Evolutionary conservation across 441 rosid species (phyloP).

Genomic region (Pelargonium myrrhifolium): DNA sequence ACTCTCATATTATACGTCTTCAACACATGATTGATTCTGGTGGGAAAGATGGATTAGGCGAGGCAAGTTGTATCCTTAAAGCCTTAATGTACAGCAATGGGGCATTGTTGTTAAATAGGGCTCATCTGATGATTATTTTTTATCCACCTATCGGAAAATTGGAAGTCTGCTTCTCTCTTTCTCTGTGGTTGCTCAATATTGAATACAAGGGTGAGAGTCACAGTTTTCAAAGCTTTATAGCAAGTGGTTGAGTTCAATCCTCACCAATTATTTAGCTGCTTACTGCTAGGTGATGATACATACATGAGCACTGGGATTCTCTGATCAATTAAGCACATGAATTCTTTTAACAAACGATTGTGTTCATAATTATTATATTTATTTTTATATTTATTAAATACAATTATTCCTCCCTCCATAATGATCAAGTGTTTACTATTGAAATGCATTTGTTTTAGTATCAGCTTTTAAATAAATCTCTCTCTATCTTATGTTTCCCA

Average conservation of each 20-base stretch:
- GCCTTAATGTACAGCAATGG: slow-evolving; percentile 5
- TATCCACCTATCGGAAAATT: background rate
- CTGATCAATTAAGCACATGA: background rate
- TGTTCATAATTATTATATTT: background rate
- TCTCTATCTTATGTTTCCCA: too few relatives aligned
- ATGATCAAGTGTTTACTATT: background rate
- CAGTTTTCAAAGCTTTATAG: background rate
- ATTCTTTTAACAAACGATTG: background rate
- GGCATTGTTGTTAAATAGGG: slow-evolving; percentile 2
- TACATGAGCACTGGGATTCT: background rate
- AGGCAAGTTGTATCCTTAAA: background rate
- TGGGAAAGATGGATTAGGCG: slow-evolving; percentile 12
- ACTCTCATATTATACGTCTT: slow-evolving; percentile 6
- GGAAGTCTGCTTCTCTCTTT: background rate
- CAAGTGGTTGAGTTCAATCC: background rate
- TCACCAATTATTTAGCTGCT: background rate
- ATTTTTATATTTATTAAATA: too few relatives aligned
- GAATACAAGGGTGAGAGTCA: background rate
- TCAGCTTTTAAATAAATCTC: too few relatives aligned
- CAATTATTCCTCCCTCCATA: background rate
- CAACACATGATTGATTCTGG: slow-evolving; percentile 16
- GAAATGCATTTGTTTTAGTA: too few relatives aligned
- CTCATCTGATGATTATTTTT: background rate
- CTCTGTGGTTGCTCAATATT: background rate
- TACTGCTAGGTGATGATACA: background rate